Evolutionary conservation across 306 rosid species (phyloP).

Genomic region (Citrullus mucosospermus): DNA sequence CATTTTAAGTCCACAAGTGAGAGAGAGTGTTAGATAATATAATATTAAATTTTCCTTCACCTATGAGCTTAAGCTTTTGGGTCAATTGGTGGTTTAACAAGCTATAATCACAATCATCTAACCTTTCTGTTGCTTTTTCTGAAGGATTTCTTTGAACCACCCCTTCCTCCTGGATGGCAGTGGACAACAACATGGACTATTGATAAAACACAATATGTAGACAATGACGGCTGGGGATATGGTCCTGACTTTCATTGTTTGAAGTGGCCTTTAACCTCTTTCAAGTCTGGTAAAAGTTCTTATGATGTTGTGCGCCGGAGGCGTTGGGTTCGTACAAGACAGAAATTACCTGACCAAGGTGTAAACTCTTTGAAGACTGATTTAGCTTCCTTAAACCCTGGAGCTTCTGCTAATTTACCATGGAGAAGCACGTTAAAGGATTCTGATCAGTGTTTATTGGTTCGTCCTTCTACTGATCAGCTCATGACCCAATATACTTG

Average conservation of each 20-base stretch:
- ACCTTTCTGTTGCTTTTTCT: conserved; percentile 19
- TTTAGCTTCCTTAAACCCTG: conserved; percentile 39
- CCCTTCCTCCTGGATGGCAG: conserved; percentile 65
- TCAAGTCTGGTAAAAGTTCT: conserved; percentile 40
- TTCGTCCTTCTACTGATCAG: conserved; percentile 54
- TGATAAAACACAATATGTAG: conserved; percentile 56
- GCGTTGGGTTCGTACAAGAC: conserved; percentile 60
- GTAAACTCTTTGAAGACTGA: conserved; percentile 25
- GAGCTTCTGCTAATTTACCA: conserved; percentile 55
- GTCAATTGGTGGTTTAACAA: too few relatives aligned
- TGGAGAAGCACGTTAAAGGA: conserved; percentile 72
- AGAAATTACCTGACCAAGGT: conserved; percentile 23
- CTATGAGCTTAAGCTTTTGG: too few relatives aligned
- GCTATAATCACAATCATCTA: conserved; percentile 4
- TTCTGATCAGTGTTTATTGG: conserved; percentile 59
- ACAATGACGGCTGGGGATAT: conserved; percentile 82
- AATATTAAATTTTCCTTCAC: too few relatives aligned
- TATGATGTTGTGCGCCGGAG: conserved; percentile 60
- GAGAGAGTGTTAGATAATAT: too few relatives aligned
- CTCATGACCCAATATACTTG: conserved; percentile 50
- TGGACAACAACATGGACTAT: conserved; percentile 65
- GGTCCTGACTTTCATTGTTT: conserved; percentile 38
- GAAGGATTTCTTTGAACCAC: conserved; percentile 85
- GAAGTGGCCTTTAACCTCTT: conserved; percentile 60
- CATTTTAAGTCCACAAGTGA: too few relatives aligned